Evolutionary conservation across 805 yeast species (phyloP), one percentile per base, ranked within the genome.

Genomic region (Trichomonascus vanleenenianus): DNA sequence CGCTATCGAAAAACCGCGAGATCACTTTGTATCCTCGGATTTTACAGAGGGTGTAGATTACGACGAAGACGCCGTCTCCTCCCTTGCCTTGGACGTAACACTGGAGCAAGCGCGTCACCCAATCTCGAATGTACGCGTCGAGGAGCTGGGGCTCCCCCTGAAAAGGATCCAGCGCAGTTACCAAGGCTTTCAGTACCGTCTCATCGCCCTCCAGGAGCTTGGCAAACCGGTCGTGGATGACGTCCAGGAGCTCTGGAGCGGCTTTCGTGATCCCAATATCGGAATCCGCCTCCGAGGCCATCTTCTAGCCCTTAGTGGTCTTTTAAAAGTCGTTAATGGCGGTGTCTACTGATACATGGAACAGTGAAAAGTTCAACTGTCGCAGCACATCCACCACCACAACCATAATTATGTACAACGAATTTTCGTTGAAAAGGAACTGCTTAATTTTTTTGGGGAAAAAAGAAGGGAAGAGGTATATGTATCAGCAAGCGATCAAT

Each of bases 21-120:
- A 83, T 67, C 11, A 72, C 67, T 60, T 84, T 85, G 51, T 76
- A 66, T 0, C 85, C 84, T 35, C 91, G 65, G 6, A 85, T 72
- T 56, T 83, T 85, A 20, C 80, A 65, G 15, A 87, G 62, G 6
- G 66, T 67, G 60, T 87, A 88, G 41, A 82, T 68, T 0, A 78
- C 57, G 30, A 64, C 56, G 3, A 65, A 52, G 40, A 52, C 50
- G 59, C 58, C 48, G 12, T 45, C 20, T 8, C 39, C 37, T 10
- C 30, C 31, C 9, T 39, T 37, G 37, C 32, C 40, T 25, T 37
- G 33, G n/a, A 37, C 25, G 34, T 33, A 50, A 9, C 20, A 30
- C 7, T 19, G 34, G 8, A 37, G 31, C 22, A 50, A 12, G n/a
- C 41, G 43, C 12, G 42, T 31, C 30, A 51, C 48, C 25, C 44